Evolutionary conservation across 768 basidiomycete genomes (phyloP), one percentile per base, ranked within the genome.

Genomic region (Pholiota molesta): DNA sequence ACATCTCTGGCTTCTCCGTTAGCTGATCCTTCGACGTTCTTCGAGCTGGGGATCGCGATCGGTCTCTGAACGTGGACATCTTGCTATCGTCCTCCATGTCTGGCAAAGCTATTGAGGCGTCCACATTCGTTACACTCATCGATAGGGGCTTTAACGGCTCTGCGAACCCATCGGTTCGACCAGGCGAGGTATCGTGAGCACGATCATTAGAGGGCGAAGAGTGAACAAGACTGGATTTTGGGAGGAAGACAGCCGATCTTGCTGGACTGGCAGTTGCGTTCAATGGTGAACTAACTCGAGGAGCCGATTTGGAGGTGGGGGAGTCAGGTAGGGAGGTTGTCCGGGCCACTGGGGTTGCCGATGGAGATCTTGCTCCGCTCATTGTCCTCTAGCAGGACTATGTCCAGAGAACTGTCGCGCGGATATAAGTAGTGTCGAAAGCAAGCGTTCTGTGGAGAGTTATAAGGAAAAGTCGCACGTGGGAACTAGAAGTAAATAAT

Each of bases 11-110:
- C n/a, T 35, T n/a, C 40, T 54, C 40, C 19, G 35, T 49, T 35
- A 42, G 57, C 44, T 40, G 66, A 47, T 61, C 51, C 55, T 63
- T 47, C n/a, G 35, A 35, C 57, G 23, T 49, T 40, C 42, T 37
- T 16, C 58, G 65, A 8, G 62, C 60, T 33, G 66, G 65, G 5
- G 72, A 69, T 44, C 65, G 49, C 35, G 73, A 70, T 29, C 69
- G 66, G n/a, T 69, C 67, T 42, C 68, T 59, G n/a, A 67, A 66
- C 9, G 69, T 63, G 14, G 66, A 68, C 26, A 39, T 55, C 57
- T 68, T 52, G 2, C 62, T 62, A 16, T 60, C 64, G 16, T 65
- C 62, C 19, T 62, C 40, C 13, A 60, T 19, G 14, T 60, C 62
- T 23, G 68, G 66, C 10, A 65, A 49, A 2, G 60, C 31, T 23